Evolutionary conservation across 2,329 filamentous ascomycete species (phyloP).

Genomic region (Venturiaceae sp.): DNA sequence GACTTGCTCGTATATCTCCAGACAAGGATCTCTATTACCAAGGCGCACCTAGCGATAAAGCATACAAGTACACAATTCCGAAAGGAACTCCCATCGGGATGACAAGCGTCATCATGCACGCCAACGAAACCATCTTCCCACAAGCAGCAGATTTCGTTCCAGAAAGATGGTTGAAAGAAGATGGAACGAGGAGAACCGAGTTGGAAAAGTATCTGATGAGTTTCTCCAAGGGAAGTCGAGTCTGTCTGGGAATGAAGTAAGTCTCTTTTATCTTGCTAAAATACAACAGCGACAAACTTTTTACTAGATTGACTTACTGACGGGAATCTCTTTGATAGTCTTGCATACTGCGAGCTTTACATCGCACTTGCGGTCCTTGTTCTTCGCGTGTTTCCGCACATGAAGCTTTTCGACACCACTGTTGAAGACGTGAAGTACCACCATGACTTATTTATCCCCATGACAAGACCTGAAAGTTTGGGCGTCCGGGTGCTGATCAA

Average conservation of each 20-base stretch:
- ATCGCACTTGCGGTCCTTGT: slow-evolving; percentile 6
- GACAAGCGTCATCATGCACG: slow-evolving; percentile 22
- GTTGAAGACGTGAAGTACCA: slow-evolving; percentile 8
- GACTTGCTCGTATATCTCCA: slow-evolving; percentile 15
- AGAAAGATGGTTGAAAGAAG: slow-evolving; percentile 44
- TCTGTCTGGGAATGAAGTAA: slow-evolving; percentile 59
- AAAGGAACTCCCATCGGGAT: slow-evolving; percentile 11
- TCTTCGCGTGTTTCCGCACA: slow-evolving; percentile 6
- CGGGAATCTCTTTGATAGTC: no score
- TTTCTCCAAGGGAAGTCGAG: slow-evolving; percentile 55
- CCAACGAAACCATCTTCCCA: slow-evolving; percentile 9
- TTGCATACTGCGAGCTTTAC: slow-evolving; percentile 10
- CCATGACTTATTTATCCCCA: slow-evolving; percentile 7
- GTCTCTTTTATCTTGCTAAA: slow-evolving; percentile 20
- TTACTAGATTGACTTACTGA: no score
- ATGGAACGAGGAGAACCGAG: slow-evolving; percentile 31
- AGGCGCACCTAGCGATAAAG: background rate
- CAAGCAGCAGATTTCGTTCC: slow-evolving; percentile 16
- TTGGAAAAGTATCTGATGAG: slow-evolving; percentile 47
- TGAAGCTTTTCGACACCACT: slow-evolving; percentile 10
- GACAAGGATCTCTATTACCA: slow-evolving; percentile 11
- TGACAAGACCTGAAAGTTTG: background rate
- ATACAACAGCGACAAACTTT: background rate
- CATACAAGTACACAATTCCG: slow-evolving; percentile 8
- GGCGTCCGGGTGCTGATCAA: slow-evolving; percentile 6